phyloP scores from a whole-genome alignment of 106 monocot genomes.

The Iris macrosiphon region DNA sequence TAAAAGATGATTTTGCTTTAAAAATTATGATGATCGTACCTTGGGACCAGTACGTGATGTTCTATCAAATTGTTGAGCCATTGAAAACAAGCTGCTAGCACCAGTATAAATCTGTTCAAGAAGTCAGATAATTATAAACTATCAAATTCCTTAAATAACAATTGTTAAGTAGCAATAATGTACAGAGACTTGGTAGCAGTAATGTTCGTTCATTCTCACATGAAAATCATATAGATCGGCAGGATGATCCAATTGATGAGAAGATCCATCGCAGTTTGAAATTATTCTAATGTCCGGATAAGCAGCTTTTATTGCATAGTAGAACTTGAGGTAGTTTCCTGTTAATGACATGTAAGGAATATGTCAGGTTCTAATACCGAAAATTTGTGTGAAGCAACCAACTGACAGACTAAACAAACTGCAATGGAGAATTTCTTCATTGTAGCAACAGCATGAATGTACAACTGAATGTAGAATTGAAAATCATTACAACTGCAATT shows the following conservation, averaged over 20 bases:
- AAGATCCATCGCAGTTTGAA: conserved; percentile 89
- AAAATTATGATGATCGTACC: conserved; percentile 21
- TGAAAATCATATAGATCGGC: conserved; percentile 96
- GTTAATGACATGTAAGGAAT: conserved; percentile 11
- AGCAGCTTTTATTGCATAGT: conserved; percentile 68
- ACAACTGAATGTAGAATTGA: too few species aligned
- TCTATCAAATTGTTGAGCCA: conserved; percentile 60
- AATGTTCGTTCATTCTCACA: conserved; percentile 38
- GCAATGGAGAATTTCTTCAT: background rate
- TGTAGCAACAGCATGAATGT: too few species aligned
- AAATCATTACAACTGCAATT: too few species aligned
- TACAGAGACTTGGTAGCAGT: background rate
- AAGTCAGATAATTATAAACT: background rate
- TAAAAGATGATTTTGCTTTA: too few species aligned
- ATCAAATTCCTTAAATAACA: background rate
- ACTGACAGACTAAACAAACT: background rate
- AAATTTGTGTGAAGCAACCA: background rate
- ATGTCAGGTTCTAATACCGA: background rate
- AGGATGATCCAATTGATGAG: conserved; percentile 56
- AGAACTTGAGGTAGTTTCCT: conserved; percentile 88
- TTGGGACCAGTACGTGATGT: conserved; percentile 71
- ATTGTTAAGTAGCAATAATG: background rate
- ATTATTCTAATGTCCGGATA: conserved; percentile 85
- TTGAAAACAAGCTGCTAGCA: conserved; percentile 66
- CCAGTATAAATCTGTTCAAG: conserved; percentile 62